Evolutionary conservation across 768 basidiomycete genomes (phyloP).

Genomic region (Hemileccinum rubropunctum): DNA sequence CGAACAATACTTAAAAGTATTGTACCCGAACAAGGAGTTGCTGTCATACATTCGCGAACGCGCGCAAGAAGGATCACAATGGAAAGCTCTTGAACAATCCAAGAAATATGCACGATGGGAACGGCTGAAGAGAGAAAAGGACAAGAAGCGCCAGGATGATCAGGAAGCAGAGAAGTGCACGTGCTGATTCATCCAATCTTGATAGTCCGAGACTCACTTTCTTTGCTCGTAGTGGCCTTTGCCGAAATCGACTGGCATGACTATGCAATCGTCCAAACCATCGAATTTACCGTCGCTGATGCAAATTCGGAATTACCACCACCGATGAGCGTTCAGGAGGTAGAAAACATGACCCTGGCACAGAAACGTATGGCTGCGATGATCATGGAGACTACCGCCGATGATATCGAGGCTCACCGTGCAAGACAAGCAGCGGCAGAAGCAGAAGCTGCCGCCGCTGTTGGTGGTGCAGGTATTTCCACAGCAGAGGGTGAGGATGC

Average conservation of each 20-base stretch:
- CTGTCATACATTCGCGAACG: conserved; percentile 72
- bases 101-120: conserved; percentile 87
- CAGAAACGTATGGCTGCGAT: conserved; percentile 98
- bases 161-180: conserved; percentile 85
- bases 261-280: conserved; percentile 96
- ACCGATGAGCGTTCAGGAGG: conserved; percentile 94
- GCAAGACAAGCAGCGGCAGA: conserved; percentile 83
- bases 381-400: conserved; percentile 94
- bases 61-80: conserved; percentile 62
- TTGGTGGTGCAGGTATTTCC: conserved; percentile 55
- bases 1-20: conserved; percentile 90
- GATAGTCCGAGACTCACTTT: conserved; percentile 1
- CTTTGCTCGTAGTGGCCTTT: conserved; percentile 66
- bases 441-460: conserved; percentile 80
- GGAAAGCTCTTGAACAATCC: conserved; percentile 76
- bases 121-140: conserved; percentile 74
- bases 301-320: conserved; percentile 88
- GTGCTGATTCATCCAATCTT: conserved; percentile 28
- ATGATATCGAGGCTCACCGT: conserved; percentile 80
- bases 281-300: conserved; percentile 94
- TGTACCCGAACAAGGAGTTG: conserved; percentile 76
- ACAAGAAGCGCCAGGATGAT: conserved; percentile 85
- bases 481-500: conserved; percentile 52
- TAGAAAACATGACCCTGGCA: conserved; percentile 94
- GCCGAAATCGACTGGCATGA: conserved; percentile 99